Evolutionary conservation across 306 rosid genomes (phyloP).

Genomic region (Glycine tomentella): DNA sequence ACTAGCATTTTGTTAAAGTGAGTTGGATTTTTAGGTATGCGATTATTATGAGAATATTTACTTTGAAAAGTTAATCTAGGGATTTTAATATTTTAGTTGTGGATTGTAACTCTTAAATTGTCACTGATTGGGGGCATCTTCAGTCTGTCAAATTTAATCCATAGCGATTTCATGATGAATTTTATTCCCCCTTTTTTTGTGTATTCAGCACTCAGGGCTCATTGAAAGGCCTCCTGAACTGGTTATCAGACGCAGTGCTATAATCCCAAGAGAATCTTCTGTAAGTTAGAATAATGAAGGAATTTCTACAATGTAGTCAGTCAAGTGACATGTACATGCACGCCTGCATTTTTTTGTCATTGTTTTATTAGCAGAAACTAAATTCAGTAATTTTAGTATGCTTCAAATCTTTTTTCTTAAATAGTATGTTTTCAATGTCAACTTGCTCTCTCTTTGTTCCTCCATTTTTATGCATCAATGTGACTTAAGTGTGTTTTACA

Average conservation of each 20-base stretch:
- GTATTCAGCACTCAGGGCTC: conserved; percentile 74
- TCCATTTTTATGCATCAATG: conserved; percentile 16
- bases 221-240: conserved; percentile 88
- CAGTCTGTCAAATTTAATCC: conserved; percentile 32
- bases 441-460: conserved; percentile 7
- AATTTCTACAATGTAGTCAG: conserved; percentile 23
- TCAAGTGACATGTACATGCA: conserved; percentile 23
- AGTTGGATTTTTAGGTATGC: conserved; percentile 12
- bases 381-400: conserved; percentile 5
- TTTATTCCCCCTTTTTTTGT: conserved; percentile 32
- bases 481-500: conserved; percentile 19
- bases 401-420: background rate
- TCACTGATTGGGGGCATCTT: conserved; percentile 11
- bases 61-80: conserved; percentile 29
- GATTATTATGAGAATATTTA: conserved; percentile 12
- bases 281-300: conserved; percentile 56
- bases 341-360: conserved; percentile 12
- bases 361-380: conserved; percentile 18
- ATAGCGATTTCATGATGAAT: conserved; percentile 16
- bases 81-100: background rate
- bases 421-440: background rate
- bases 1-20: conserved; percentile 31
- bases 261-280: conserved; percentile 66
- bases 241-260: conserved; percentile 74
- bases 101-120: conserved; percentile 32